A percentile compares a stretch with the other conserved stretches of the same genome.
Conservation (phyloP, 257 asterid genomes). For the Avicennia marina region DNA sequence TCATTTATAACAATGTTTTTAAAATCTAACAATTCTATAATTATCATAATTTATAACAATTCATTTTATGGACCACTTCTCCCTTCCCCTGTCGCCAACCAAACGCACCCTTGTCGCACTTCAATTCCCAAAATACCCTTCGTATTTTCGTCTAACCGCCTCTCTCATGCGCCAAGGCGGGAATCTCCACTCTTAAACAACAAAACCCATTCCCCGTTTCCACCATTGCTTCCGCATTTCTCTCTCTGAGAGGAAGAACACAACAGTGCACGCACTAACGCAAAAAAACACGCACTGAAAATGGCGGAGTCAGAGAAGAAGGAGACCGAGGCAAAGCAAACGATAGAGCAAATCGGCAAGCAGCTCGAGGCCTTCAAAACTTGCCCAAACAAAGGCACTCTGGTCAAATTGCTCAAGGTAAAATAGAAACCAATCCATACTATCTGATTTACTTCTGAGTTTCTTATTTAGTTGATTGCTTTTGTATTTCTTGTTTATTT, state of each 20-base stretch:
- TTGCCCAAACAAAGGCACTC: conserved; percentile 55
- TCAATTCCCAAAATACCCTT: conserved; percentile 9
- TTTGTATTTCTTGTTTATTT: neutral
- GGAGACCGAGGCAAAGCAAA: conserved; percentile 33
- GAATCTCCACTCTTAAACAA: too few species aligned
- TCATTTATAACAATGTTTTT: too few species aligned
- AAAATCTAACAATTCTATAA: too few species aligned
- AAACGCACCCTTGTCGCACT: neutral
- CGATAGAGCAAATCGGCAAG: conserved; percentile 41
- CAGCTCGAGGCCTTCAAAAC: conserved; percentile 37
- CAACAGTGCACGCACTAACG: conserved; percentile 7
- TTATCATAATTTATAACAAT: too few species aligned
- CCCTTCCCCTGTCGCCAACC: neutral
- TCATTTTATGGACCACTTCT: too few species aligned
- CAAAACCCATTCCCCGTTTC: too few species aligned
- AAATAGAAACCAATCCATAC: too few species aligned
- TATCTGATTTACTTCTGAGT: neutral
- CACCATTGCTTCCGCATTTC: too few species aligned
- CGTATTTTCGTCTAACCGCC: conserved; percentile 3
- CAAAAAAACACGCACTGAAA: conserved; percentile 19
- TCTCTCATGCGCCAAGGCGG: conserved; percentile 36
- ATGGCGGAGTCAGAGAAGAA: conserved; percentile 49
- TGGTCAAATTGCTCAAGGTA: conserved; percentile 65
- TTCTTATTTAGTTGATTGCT: neutral
- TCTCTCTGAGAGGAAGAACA: too few species aligned